Evolutionary conservation across 805 yeast genomes (phyloP).

Genomic region (Candida pseudoglaebosa): DNA sequence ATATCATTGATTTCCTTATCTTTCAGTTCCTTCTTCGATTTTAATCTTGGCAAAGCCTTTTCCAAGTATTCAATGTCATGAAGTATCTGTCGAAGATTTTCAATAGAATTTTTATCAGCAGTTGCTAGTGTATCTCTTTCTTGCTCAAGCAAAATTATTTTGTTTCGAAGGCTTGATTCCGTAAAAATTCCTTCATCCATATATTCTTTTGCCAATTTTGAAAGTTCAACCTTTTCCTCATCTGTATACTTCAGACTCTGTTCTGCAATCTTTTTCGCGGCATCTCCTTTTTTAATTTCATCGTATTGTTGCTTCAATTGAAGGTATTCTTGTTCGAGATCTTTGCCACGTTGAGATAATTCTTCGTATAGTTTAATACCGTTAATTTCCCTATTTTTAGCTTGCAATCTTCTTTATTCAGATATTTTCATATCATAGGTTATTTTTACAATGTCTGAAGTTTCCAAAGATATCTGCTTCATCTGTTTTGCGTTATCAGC

Average conservation of each 20-base stretch:
- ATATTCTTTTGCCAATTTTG: constrained; percentile 35
- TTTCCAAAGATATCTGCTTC: constrained; percentile 7
- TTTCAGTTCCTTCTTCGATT: constrained; percentile 19
- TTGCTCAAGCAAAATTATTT: constrained; percentile 44
- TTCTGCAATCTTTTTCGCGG: constrained; percentile 32
- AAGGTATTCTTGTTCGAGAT: constrained; percentile 27
- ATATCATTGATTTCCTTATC: constrained; percentile 37
- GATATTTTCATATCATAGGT: constrained; percentile 12
- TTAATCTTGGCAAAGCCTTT: constrained; percentile 34
- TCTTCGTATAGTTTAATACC: constrained; percentile 16
- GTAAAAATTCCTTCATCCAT: constrained; percentile 34
- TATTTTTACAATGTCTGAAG: constrained; percentile 21
- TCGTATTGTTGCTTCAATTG: constrained; percentile 31
- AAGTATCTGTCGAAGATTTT: constrained; percentile 37
- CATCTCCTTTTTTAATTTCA: constrained; percentile 37
- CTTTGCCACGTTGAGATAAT: constrained; percentile 7
- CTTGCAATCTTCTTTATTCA: constrained; percentile 6
- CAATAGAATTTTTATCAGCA: constrained; percentile 35
- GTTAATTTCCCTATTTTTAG: constrained; percentile 16
- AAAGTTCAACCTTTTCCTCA: constrained; percentile 36
- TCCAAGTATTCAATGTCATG: constrained; percentile 31
- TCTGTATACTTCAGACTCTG: constrained; percentile 35
- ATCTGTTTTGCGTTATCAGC: constrained; percentile 15
- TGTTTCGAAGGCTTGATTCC: constrained; percentile 32
- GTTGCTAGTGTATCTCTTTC: constrained; percentile 37